These are phyloP conservation scores for Dactylellina leptospora DNA, from an alignment of 2,329 filamentous ascomycete genomes.

Conservation along the genomic window DNA sequence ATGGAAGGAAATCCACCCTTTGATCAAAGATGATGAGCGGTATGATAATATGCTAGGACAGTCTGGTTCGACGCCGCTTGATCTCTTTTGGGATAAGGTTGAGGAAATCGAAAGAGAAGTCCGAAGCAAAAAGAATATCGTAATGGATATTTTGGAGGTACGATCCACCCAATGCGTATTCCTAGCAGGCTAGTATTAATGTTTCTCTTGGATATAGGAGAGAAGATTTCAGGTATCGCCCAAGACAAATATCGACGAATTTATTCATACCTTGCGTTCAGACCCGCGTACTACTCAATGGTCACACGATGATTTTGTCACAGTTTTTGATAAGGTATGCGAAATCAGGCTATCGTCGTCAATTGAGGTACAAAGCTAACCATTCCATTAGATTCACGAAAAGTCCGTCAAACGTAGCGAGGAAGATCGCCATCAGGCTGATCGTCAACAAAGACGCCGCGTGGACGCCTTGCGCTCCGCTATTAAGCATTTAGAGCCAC, in stretches of 20 bases:
- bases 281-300: conserved; percentile 89
- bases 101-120: conserved; percentile 93
- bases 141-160: conserved; percentile 88
- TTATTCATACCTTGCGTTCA: conserved; percentile 80
- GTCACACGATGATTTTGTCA: conserved; percentile 77
- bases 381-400: conserved; percentile 71
- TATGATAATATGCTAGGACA: conserved; percentile 86
- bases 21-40: conserved; percentile 80
- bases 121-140: conserved; percentile 80
- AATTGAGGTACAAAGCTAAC: conserved; percentile 56
- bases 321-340: conserved; percentile 78
- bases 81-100: conserved; percentile 94
- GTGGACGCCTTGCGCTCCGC: conserved; percentile 83
- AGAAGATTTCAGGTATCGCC: conserved; percentile 89
- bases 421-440: conserved; percentile 81
- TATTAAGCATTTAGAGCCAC: conserved; percentile 90
- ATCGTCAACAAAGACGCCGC: conserved; percentile 84
- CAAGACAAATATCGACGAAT: conserved; percentile 88
- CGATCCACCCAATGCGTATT: too few species aligned
- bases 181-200: too few species aligned
- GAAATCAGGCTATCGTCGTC: conserved; percentile 57
- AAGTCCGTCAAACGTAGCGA: conserved; percentile 83
- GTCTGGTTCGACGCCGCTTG: conserved; percentile 81
- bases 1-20: conserved; percentile 81
- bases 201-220: too few species aligned